Conservation (phyloP, 345 rosid species). For the Melaleuca alternifolia region DNA sequence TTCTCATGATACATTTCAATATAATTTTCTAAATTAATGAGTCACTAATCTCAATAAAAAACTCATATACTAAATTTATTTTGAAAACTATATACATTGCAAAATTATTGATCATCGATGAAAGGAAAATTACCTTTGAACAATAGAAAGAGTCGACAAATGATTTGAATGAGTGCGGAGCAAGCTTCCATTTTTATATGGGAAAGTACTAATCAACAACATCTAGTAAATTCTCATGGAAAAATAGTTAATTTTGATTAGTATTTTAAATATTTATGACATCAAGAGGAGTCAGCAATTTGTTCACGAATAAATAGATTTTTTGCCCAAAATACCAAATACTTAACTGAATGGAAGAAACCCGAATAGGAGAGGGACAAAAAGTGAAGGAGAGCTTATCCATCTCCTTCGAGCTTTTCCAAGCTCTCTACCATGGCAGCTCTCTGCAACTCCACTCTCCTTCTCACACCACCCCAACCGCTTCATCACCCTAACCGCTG, state of each 20-base stretch:
- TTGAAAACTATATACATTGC: not conserved
- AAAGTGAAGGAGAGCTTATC: not conserved
- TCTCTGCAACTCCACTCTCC: not conserved
- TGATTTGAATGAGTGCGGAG: not conserved
- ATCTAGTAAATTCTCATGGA: not conserved
- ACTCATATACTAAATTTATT: not conserved
- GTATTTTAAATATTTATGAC: not conserved
- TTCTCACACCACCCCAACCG: not conserved
- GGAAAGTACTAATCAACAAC: not conserved
- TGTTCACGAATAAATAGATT: not conserved
- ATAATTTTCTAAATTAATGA: not conserved
- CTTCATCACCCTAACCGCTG: not conserved
- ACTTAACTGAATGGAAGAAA: not conserved
- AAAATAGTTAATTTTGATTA: not conserved
- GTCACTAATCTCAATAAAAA: not conserved
- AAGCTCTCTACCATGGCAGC: conserved; percentile 5
- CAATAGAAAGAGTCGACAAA: not conserved
- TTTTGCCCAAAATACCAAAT: not conserved
- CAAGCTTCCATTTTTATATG: not conserved
- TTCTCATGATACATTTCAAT: not conserved
- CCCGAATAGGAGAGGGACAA: not conserved
- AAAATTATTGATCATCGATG: not conserved
- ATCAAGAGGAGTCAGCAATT: not conserved
- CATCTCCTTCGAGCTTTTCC: not conserved
- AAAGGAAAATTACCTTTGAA: not conserved